phyloP scores from a whole-genome alignment of 495 filamentous ascomycete genomes.

The Podospora appendiculata region DNA sequence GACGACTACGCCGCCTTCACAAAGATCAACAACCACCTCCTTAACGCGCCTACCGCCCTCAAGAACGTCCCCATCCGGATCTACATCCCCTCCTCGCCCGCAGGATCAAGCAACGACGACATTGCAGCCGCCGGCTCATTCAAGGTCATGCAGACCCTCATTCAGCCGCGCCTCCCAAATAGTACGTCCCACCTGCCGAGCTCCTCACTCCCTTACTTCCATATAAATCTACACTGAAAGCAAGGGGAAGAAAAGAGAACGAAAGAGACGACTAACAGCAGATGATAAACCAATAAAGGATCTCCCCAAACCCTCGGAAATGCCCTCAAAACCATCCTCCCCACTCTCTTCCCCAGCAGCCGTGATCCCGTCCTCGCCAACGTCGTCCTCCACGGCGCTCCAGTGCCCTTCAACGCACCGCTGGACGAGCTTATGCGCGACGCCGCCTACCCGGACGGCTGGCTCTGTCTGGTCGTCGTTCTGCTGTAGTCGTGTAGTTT shows the following conservation, averaged over 20 bases:
- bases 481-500: conserved; percentile 46
- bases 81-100: conserved; percentile 70
- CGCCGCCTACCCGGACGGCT: conserved; percentile 86
- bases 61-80: conserved; percentile 78
- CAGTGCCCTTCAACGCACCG: conserved; percentile 73
- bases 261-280: too few species aligned
- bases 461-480: conserved; percentile 77
- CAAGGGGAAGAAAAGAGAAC: background rate
- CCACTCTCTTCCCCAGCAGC: conserved; percentile 79
- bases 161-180: conserved; percentile 40
- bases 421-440: conserved; percentile 77
- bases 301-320: conserved; percentile 67
- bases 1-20: conserved; percentile 68
- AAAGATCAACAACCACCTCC: conserved; percentile 67
- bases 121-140: conserved; percentile 39
- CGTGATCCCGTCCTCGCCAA: conserved; percentile 84
- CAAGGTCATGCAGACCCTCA: conserved; percentile 62
- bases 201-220: background rate
- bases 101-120: conserved; percentile 17
- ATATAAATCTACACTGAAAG: conserved; percentile 1
- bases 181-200: conserved; percentile 21
- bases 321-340: conserved; percentile 69
- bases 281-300: conserved; percentile 16
- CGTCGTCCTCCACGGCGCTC: conserved; percentile 79
- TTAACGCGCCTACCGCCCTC: conserved; percentile 67